Conservation (phyloP, 164 flowering plant species). For the Vitis amurensis region DNA sequence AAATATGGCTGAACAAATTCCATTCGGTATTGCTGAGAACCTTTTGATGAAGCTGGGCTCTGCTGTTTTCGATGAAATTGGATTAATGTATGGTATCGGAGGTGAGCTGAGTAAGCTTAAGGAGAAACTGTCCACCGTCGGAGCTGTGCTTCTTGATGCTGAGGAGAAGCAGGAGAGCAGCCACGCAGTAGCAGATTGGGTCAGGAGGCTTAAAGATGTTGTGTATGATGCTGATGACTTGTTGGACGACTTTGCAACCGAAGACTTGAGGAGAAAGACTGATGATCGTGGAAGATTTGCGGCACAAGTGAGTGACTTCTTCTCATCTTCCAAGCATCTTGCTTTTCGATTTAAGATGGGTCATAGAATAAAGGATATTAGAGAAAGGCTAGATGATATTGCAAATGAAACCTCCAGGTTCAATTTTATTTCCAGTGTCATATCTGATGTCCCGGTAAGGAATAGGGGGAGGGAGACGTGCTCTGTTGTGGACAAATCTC, state of each 20-base stretch:
- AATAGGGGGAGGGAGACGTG: neutral
- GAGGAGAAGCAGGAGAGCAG: conserved; percentile 2
- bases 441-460: neutral
- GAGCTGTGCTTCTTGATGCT: conserved; percentile 19
- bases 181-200: neutral
- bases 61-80: neutral
- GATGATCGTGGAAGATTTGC: neutral
- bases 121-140: conserved; percentile 3
- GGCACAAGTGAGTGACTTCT: conserved; percentile 2
- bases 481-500: neutral
- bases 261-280: neutral
- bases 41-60: neutral
- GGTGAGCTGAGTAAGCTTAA: conserved; percentile 8
- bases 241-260: conserved; percentile 13
- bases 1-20: conserved; percentile 5
- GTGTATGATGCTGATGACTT: conserved; percentile 16
- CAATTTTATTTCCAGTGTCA: no score
- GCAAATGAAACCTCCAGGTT: neutral
- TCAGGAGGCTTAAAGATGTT: conserved; percentile 4
- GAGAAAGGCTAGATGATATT: conserved; percentile 10
- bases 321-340: conserved; percentile 7
- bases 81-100: conserved; percentile 10
- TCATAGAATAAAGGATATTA: conserved; percentile 15
- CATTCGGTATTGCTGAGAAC: neutral
- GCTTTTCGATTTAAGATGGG: conserved; percentile 14